Percentiles rank a stretch among this genome's conserved stretches.
phyloP scores from a whole-genome alignment of 768 basidiomycete genomes.

The Rickenella mellea region DNA sequence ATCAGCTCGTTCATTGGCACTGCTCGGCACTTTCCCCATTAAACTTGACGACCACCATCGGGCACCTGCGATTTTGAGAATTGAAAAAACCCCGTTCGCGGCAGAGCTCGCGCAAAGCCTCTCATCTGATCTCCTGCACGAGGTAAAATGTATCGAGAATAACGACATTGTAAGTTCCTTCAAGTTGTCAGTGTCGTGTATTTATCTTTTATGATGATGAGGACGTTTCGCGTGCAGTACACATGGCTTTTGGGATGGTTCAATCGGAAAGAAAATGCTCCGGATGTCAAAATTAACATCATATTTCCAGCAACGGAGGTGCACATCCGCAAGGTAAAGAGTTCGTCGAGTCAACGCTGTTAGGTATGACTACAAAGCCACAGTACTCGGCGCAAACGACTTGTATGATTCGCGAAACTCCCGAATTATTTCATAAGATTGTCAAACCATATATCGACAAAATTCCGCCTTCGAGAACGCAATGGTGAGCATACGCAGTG shows the following conservation, averaged over 20 bases:
- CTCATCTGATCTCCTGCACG: constrained; percentile 30
- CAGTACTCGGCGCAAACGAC: constrained; percentile 72
- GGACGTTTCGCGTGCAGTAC: constrained; percentile 41
- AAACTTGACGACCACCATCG: constrained; percentile 11
- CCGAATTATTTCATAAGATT: constrained; percentile 57
- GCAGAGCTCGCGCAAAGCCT: constrained; percentile 25
- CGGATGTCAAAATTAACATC: constrained; percentile 77
- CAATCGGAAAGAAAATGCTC: constrained; percentile 21
- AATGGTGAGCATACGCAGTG: constrained; percentile 46
- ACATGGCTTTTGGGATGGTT: constrained; percentile 74
- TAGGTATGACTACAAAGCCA: no score
- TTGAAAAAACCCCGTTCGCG: constrained; percentile 71
- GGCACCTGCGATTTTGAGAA: constrained; percentile 57
- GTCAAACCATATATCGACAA: constrained; percentile 73
- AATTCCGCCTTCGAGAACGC: constrained; percentile 66
- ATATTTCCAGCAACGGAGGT: constrained; percentile 85
- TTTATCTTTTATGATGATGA: constrained; percentile 1
- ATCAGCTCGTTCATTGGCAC: constrained; percentile 45
- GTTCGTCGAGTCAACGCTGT: no score
- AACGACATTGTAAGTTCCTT: constrained; percentile 56
- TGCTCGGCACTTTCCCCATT: constrained; percentile 57
- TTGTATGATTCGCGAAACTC: constrained; percentile 75
- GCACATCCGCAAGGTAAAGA: constrained; percentile 76
- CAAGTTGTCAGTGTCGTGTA: not conserved
- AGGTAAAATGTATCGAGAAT: constrained; percentile 38